Base-by-base conservation (phyloP, 768 basidiomycete genomes). In the Russula virescens region DNA sequence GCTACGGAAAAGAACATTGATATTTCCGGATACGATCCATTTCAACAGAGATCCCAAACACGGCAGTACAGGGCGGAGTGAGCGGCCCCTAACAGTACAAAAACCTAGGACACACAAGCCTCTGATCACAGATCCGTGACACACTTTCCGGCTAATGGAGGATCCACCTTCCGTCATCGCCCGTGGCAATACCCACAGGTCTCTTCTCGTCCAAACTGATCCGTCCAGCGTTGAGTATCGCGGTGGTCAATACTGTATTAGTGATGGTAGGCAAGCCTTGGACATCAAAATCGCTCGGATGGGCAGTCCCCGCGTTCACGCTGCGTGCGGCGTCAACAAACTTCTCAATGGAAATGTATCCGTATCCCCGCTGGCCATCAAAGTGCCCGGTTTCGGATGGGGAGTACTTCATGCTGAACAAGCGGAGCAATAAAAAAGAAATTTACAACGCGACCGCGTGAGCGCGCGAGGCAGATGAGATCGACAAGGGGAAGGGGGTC, bases 301-400 rank as follows among this genome's bases (percentile, higher is more conserved):
- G 81, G 55, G 82, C 77, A 58, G 78, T 71, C 9, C 87, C 84
- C 25, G 87, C 84, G 70, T 94, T 92, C 69, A 94, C 89, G 64
- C 80, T 81, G 55, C 87, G 82, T 47, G 87, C 85, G 19, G 89
- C 90, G 71, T 91, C 92, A 72, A 96, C 78, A 75, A 95, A 95
- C 75, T 90, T 94, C 75, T 93, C 93, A 68, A 95, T 90, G 19
- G 91, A 94, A 69, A 95, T 78, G 72, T 96, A 86, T 64, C 90
- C 94, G 73, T 97, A 97, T 18, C 94, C 94, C 60, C 88, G 83
- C 75, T 95, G 94, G 31, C 94, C 94, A 70, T 96, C 94, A 71
- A 97, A 96, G 75, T 92, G 88, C 7, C 93, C 94, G 60, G 83
- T 88, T 75, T 90, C 91, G 57, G 91, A 92, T 5, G 92, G 91